Evolutionary conservation across 495 filamentous ascomycete species (phyloP).

Genomic region (Hypoxylon intermedium): DNA sequence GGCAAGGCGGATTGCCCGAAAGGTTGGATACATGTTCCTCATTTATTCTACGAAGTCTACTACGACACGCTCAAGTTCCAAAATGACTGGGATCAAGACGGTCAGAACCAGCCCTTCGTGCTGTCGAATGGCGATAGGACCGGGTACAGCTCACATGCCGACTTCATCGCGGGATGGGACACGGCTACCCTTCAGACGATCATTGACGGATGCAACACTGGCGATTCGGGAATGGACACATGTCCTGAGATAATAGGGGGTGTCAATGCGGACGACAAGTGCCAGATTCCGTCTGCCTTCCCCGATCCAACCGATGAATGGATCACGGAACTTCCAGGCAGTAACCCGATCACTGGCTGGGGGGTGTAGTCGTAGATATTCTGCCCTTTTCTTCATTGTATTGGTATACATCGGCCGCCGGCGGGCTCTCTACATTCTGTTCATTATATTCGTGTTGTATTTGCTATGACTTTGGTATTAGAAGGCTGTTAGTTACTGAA

Average conservation of each 20-base stretch:
- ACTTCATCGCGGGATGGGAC: slow-evolving; percentile 78
- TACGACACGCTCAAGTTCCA: slow-evolving; percentile 63
- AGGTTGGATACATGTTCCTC: slow-evolving; percentile 61
- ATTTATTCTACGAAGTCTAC: slow-evolving; percentile 71
- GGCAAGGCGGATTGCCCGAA: slow-evolving; percentile 66
- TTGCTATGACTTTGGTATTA: too few relatives aligned
- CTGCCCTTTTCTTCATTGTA: slow-evolving; percentile 1
- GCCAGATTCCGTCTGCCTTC: slow-evolving; percentile 53
- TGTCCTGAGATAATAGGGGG: slow-evolving; percentile 58
- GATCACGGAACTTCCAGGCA: slow-evolving; percentile 62
- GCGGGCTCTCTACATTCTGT: not conserved
- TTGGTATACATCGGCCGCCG: slow-evolving; percentile 1
- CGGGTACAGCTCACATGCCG: slow-evolving; percentile 65
- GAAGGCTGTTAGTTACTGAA: too few relatives aligned
- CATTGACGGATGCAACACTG: slow-evolving; percentile 63
- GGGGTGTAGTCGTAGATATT: not conserved
- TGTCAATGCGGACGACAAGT: slow-evolving; percentile 48
- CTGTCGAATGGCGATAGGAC: slow-evolving; percentile 64
- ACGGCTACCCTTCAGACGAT: slow-evolving; percentile 63
- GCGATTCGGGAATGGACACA: slow-evolving; percentile 55
- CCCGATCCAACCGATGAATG: slow-evolving; percentile 43
- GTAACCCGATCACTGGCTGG: slow-evolving; percentile 59
- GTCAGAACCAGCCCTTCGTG: slow-evolving; percentile 66
- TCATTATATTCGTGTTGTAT: not conserved
- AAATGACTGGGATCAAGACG: slow-evolving; percentile 59